Evolutionary conservation across 2,329 filamentous ascomycete species (phyloP).

Genomic region (Paraphoma sp.): DNA sequence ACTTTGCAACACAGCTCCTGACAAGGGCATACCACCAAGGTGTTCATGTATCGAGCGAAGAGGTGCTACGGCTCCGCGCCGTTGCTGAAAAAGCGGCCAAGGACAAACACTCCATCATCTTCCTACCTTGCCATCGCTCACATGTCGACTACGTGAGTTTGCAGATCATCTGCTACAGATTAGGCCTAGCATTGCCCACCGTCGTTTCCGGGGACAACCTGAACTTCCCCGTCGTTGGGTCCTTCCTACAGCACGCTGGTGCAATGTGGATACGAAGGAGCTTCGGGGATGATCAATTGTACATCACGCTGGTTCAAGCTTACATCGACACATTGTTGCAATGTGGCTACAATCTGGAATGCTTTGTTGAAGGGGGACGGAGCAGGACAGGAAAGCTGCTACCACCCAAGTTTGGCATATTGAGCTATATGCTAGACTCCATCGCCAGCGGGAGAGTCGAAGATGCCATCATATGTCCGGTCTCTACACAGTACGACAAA

Average conservation of each 20-base stretch:
- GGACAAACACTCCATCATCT: constrained; percentile 95
- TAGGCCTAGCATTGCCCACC: constrained; percentile 86
- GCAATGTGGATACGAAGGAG: constrained; percentile 92
- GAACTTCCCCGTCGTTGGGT: constrained; percentile 89
- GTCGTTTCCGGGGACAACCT: constrained; percentile 96
- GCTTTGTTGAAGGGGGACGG: constrained; percentile 96
- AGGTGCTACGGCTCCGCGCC: constrained; percentile 80
- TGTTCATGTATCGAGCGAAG: constrained; percentile 95
- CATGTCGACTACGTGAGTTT: constrained; percentile 97
- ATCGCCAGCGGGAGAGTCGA: constrained; percentile 85
- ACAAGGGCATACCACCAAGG: constrained; percentile 95
- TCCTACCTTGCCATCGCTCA: constrained; percentile 90
- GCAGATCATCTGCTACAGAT: constrained; percentile 92
- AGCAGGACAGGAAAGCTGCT: constrained; percentile 93
- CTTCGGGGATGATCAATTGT: constrained; percentile 91
- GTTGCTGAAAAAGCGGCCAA: constrained; percentile 83
- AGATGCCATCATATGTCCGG: constrained; percentile 92
- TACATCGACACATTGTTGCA: constrained; percentile 94
- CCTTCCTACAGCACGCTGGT: constrained; percentile 90
- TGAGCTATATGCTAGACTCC: constrained; percentile 90
- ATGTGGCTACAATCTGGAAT: constrained; percentile 93
- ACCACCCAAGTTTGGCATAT: constrained; percentile 92
- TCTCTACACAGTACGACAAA: constrained; percentile 98
- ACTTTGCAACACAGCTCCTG: constrained; percentile 83
- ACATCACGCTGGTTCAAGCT: constrained; percentile 89